phyloP scores from a whole-genome alignment of 2,329 filamentous ascomycete species.

The Fulvia fulva region DNA sequence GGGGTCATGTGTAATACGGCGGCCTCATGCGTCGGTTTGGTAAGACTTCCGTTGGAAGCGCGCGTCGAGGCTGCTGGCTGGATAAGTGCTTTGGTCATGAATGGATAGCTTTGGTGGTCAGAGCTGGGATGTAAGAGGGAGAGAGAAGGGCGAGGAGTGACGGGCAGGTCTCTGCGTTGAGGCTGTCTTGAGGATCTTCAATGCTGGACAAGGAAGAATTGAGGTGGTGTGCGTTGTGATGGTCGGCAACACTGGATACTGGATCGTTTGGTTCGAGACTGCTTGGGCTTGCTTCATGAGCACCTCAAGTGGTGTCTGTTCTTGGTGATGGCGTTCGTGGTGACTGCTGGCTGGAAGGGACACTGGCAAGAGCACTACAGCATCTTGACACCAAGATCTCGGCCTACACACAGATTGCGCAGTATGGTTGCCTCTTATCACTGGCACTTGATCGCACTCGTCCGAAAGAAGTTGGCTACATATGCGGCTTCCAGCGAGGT shows the following conservation, averaged over 20 bases:
- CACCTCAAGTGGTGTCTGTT: slow-evolving; percentile 33
- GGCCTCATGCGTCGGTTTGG: slow-evolving; percentile 70
- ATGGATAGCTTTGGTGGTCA: slow-evolving; percentile 55
- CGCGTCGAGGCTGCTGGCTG: slow-evolving; percentile 70
- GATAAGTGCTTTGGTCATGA: slow-evolving; percentile 65
- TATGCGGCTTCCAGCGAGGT: slow-evolving; percentile 51
- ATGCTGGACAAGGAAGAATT: slow-evolving; percentile 15
- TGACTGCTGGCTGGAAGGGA: slow-evolving; percentile 9
- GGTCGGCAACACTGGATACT: slow-evolving; percentile 37
- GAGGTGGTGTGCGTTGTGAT: slow-evolving; percentile 10
- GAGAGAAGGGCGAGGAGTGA: slow-evolving; percentile 49
- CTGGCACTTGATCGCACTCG: slow-evolving; percentile 47
- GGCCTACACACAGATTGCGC: slow-evolving; percentile 46
- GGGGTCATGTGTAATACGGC: slow-evolving; percentile 35
- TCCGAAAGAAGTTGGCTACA: slow-evolving; percentile 49
- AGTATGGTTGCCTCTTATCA: slow-evolving; percentile 32
- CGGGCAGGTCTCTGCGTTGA: slow-evolving; percentile 44
- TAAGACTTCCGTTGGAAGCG: slow-evolving; percentile 72
- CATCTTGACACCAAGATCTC: slow-evolving; percentile 24
- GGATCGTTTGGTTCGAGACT: slow-evolving; percentile 24
- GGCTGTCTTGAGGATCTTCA: slow-evolving; percentile 51
- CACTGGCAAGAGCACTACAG: slow-evolving; percentile 21
- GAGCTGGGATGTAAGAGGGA: slow-evolving; percentile 38
- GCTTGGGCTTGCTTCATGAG: slow-evolving; percentile 26
- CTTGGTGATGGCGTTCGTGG: slow-evolving; percentile 2